phyloP scores from a whole-genome alignment of 2,329 filamentous ascomycete genomes.

The Talaromyces sp. region DNA sequence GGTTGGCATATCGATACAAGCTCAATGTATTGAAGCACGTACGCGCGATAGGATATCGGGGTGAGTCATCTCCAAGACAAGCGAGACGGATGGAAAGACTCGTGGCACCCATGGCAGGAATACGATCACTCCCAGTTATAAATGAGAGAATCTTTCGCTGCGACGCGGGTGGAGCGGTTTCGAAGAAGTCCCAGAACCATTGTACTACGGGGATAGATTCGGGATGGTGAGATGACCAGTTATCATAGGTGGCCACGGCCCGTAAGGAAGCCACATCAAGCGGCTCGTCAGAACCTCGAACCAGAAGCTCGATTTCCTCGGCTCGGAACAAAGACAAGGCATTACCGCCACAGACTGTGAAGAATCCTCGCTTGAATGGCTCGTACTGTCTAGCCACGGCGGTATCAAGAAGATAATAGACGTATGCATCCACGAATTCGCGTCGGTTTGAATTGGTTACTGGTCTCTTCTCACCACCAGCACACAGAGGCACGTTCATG shows the following conservation, averaged over 20 bases:
- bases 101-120: constrained; percentile 83
- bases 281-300: constrained; percentile 80
- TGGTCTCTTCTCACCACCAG: constrained; percentile 70
- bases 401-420: constrained; percentile 76
- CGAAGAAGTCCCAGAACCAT: constrained; percentile 91
- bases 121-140: constrained; percentile 86
- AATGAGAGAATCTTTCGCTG: constrained; percentile 82
- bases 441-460: constrained; percentile 83
- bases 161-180: constrained; percentile 63
- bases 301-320: constrained; percentile 86
- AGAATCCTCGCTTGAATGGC: constrained; percentile 92
- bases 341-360: constrained; percentile 86
- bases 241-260: constrained; percentile 78
- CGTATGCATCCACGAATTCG: constrained; percentile 85
- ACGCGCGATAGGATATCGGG: constrained; percentile 78
- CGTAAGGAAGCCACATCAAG: constrained; percentile 76
- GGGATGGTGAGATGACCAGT: constrained; percentile 63
- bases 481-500: constrained; percentile 69
- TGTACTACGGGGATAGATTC: constrained; percentile 68
- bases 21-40: constrained; percentile 90
- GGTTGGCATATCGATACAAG: constrained; percentile 71
- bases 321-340: constrained; percentile 84
- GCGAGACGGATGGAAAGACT: constrained; percentile 75
- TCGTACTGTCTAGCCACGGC: constrained; percentile 82
- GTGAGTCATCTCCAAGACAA: constrained; percentile 73